These are phyloP conservation scores for Nephelium lappaceum DNA, from an alignment of 345 rosid genomes.

Conservation along the genomic window DNA sequence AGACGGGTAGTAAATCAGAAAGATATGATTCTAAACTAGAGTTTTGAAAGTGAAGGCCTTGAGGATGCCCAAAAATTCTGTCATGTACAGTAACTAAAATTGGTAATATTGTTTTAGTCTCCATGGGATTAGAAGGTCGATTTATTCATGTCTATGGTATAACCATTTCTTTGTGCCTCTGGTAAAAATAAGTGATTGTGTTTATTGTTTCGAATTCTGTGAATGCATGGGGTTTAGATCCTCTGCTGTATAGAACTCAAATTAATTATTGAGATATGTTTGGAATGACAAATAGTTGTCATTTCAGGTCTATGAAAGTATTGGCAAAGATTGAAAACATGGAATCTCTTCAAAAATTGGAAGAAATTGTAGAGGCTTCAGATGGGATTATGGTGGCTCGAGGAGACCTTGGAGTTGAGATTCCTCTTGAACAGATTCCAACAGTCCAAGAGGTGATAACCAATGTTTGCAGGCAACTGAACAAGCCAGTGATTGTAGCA, in stretches of 20 bases:
- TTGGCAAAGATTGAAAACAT: conserved; percentile 76
- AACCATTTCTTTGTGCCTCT: no score
- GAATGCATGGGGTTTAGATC: not conserved
- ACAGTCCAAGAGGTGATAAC: conserved; percentile 61
- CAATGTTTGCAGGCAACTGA: conserved; percentile 53
- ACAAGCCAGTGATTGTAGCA: conserved; percentile 77
- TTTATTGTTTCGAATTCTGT: not conserved
- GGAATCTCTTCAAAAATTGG: conserved; percentile 61
- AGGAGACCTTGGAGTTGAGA: conserved; percentile 81
- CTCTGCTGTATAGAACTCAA: not conserved
- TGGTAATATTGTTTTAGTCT: no score
- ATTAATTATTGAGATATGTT: not conserved
- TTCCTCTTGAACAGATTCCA: conserved; percentile 75
- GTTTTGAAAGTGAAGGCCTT: not conserved
- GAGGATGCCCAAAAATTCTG: not conserved
- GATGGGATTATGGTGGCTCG: conserved; percentile 83
- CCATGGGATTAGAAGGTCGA: no score
- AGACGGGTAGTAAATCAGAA: not conserved
- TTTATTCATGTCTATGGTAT: not conserved
- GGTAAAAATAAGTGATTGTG: not conserved
- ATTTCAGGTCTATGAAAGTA: conserved; percentile 53
- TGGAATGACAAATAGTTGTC: not conserved
- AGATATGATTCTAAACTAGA: not conserved
- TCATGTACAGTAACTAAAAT: no score
- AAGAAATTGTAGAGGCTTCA: conserved; percentile 64